Percentiles rank a stretch among this genome's conserved stretches.
phyloP scores from a whole-genome alignment of 169 alveolate species.

The Plasmodium knowlesi region DNA sequence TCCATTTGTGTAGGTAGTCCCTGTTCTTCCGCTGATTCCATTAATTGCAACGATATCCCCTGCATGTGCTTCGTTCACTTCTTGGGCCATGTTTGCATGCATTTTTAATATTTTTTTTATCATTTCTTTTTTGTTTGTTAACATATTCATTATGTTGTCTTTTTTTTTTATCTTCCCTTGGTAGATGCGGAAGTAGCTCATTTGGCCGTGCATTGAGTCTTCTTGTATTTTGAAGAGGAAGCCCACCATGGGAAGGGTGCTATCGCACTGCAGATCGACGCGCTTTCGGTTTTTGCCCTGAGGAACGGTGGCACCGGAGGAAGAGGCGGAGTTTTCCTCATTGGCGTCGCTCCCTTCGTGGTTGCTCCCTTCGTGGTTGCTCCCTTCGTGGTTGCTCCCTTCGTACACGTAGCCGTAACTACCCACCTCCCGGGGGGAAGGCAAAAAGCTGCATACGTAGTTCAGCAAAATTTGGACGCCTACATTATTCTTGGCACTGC shows the following conservation, averaged over 20 bases:
- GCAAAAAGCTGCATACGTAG: slow-evolving; percentile 94
- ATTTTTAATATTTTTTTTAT: slow-evolving; percentile 90
- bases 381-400: slow-evolving; percentile 19
- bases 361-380: no score
- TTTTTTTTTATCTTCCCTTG: slow-evolving; percentile 92
- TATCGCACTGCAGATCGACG: slow-evolving; percentile 69
- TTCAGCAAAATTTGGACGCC: slow-evolving; percentile 95
- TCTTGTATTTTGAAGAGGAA: slow-evolving; percentile 95
- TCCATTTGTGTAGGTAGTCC: slow-evolving; percentile 93
- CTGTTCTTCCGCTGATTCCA: slow-evolving; percentile 94
- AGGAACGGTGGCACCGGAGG: slow-evolving; percentile 64
- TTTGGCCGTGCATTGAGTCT: slow-evolving; percentile 89
- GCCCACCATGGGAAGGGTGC: slow-evolving; percentile 90
- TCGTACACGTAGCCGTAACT: slow-evolving; percentile 75
- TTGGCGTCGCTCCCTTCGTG: no score
- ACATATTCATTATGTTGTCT: slow-evolving; percentile 82
- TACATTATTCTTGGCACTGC: slow-evolving; percentile 95
- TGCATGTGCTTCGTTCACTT: slow-evolving; percentile 91
- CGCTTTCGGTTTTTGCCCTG: slow-evolving; percentile 76
- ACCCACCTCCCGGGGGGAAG: slow-evolving; percentile 90
- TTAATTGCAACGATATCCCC: slow-evolving; percentile 97
- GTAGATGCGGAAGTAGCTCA: slow-evolving; percentile 93
- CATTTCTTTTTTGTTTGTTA: slow-evolving; percentile 83
- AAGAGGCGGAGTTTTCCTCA: neutral
- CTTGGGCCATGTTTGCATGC: slow-evolving; percentile 96